Base-by-base conservation (phyloP, 2,329 filamentous ascomycete species). In the Fusarium floridanum region DNA sequence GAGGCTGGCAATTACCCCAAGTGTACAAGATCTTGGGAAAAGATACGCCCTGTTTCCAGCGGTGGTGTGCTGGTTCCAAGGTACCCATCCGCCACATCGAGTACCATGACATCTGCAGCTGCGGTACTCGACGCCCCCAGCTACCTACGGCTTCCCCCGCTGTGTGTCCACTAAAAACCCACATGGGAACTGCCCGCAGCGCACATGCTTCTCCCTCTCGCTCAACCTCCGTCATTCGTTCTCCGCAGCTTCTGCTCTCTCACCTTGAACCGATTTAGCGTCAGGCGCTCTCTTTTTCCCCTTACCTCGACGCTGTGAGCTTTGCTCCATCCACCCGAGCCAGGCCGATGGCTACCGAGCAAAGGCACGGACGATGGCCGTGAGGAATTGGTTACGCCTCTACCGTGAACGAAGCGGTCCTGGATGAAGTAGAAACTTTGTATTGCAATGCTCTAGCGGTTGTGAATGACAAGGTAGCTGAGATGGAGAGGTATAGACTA, bases 291-390 rank as follows among this genome's bases (percentile, higher is more conserved):
- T 63, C 43, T 61, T 45, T 57, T 64, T 66, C 55, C 63, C 63
- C 61, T 56, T 20, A 45, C 55, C 60, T 41, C 8, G 53, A 63
- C 17, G 41, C 61, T 55, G 63, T 64, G 39, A 63, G 63, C 37
- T 67, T 73, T 64, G 62, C 66, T 81, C 82, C 81, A 79, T 81
- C 77, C 77, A 78, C 73, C 81, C 82, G 81, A 83, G 79, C 75
- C 65, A 80, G 77, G 76, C 80, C 81, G 80, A 78, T 78, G 75
- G 77, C 71, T 81, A 79, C 82, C 82, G 81, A 82, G 65, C 34
- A 56, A 22, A 41, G 66, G 64, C 67, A 72, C 76, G 76, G 76
- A 78, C 74, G 68, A 77, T 77, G 74, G 64, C 76, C 76, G 74
- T 70, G 45, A 53, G 63, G 17, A 29, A 61, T 48, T 61, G 68